Base-by-base conservation (phyloP, 2,329 filamentous ascomycete genomes). In the Sporothrix mexicana region DNA sequence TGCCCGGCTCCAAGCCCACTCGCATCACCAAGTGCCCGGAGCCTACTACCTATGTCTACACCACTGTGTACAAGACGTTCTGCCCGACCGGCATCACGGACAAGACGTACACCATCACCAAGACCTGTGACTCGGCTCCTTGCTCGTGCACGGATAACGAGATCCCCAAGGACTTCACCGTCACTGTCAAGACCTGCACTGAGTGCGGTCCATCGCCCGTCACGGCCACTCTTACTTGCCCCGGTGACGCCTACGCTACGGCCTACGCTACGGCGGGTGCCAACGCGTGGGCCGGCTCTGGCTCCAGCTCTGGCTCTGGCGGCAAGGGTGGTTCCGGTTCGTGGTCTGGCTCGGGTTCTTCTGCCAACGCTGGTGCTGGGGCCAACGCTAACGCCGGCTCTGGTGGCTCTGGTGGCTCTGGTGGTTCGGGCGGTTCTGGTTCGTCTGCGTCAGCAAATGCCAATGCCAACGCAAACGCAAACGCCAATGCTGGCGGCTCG, bases 71-170 rank as follows among this genome's bases (percentile, higher is more conserved):
- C 70, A 55, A 73, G 59, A 49, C 59, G 0, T 43, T 75, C 20
- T 75, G 75, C 71, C 23, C 73, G 1, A 72, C 71, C 5, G 74
- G 75, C 12, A 3, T 73, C 3, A 36, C 55, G 12, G 64, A 73
- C 36, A 73, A 69, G 68, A 76, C 75, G 7, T 76, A 76, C 74
- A 76, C 73, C 41, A 68, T 76, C 59, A 76, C 75, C 51, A 76
- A 76, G 74, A 75, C 74, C 12, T 76, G 75, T n/a, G 70, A 71
- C 43, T 7, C 66, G 8, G n/a, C 72, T 1, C 74, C 75, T 15
- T 76, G 75, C 72, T 53, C 73, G 0, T 36, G 30, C 69, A 69
- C 66, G 0, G 13, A 20, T 1, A 43, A 36, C n/a, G 74, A 74
- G 68, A 6, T 75, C 0, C 75, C 75, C 3, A 2, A 70, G 12